Evolutionary conservation across 2,329 filamentous ascomycete species (phyloP).

Genomic region (Chrysoporthe deuterocubensis): DNA sequence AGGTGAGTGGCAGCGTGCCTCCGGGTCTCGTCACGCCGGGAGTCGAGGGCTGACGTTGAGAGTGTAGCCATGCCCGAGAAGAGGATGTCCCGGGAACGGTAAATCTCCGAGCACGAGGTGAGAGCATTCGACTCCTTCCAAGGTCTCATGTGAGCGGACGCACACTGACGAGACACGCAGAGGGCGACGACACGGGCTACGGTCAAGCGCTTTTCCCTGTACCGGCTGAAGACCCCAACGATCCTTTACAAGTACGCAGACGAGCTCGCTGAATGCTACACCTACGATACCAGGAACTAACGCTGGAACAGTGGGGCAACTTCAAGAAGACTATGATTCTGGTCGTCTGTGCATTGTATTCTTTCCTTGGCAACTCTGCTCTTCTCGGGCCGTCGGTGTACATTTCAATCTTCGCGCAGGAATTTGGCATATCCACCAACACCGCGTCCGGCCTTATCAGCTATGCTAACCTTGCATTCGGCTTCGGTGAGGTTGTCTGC

Average conservation of each 20-base stretch:
- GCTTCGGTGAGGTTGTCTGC: slow-evolving; percentile 47
- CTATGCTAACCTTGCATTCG: slow-evolving; percentile 64
- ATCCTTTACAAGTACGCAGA: slow-evolving; percentile 47
- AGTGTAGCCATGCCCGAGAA: slow-evolving; percentile 56
- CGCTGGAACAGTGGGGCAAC: slow-evolving; percentile 50
- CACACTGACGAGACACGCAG: slow-evolving; percentile 12
- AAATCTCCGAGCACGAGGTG: slow-evolving; percentile 47
- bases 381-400: slow-evolving; percentile 62
- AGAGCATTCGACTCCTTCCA: slow-evolving; percentile 9
- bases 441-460: slow-evolving; percentile 60
- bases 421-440: slow-evolving; percentile 55
- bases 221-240: slow-evolving; percentile 64
- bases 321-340: slow-evolving; percentile 62
- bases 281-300: neutral
- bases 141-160: neutral
- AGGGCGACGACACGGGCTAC: slow-evolving; percentile 54
- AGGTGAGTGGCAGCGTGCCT: slow-evolving; percentile 10
- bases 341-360: slow-evolving; percentile 57
- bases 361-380: slow-evolving; percentile 62
- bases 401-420: slow-evolving; percentile 56
- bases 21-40: neutral
- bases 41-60: slow-evolving; percentile 1
- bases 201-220: slow-evolving; percentile 66
- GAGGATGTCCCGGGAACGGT: slow-evolving; percentile 61
- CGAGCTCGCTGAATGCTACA: neutral